Base-by-base conservation (phyloP, 257 asterid species). In the Solanum dulcamara region DNA sequence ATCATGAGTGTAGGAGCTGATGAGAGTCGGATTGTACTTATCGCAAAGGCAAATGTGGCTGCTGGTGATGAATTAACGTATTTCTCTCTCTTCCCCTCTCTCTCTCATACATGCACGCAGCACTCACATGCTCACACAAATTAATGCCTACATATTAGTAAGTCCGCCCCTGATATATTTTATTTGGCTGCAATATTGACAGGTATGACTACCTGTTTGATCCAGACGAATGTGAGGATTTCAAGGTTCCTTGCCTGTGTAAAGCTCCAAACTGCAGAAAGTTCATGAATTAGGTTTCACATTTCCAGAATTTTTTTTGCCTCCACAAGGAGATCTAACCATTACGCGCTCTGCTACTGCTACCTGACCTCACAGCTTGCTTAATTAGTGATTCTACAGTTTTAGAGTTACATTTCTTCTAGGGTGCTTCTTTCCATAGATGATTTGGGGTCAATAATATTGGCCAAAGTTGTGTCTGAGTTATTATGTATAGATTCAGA, bases 21-120 rank as follows among this genome's bases (percentile, higher is more conserved):
- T 46, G 98, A 97, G 91, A 94, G 98, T 93, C 94, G 99, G 91
- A 91, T 97, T n/a, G 99, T 95, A n/a, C 97, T 97, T 40, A 95
- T 97, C 59, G 98, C 99, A 33, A 95, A 95, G 96, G 84, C 93
- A 48, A 91, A 92, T 59, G 99, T 97, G 53, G 87, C 94, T 85
- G 96, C 94, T 84, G 99, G 99, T 30, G 98, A 95, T 84, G 99
- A 97, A 91, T 81, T 97, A 86, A 95, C 99, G 98, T 97, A 88
- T 85, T 88, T 85, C 86, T 74, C 90, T 82, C 88, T 80, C 86
- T 84, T 18, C 37, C 53, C 5, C 51, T 33, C 72, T n/a, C 60
- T 33, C 84, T 51, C 86, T 0, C 75, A 13, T 20, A 17, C 28
- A 6, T 1, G 1, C 20, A 37, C 26, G 10, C 53, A 13, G 9